Evolutionary conservation across 768 basidiomycete genomes (phyloP).

Genomic region (Kondoa subrosea): DNA sequence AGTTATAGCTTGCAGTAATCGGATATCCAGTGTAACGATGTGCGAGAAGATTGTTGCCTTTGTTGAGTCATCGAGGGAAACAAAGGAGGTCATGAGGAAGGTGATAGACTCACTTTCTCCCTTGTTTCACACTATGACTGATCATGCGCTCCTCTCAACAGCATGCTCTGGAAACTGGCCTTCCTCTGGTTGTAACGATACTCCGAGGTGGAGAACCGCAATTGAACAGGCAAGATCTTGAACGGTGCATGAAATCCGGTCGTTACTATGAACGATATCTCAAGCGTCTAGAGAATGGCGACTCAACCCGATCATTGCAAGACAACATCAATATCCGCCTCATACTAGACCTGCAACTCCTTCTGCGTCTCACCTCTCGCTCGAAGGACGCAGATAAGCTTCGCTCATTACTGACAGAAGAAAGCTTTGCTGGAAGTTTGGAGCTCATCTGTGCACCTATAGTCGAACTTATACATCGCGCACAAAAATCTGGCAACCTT

Average conservation of each 20-base stretch:
- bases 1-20: slow-evolving; percentile 20
- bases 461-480: slow-evolving; percentile 13
- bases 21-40: slow-evolving; percentile 16
- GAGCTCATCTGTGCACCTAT: slow-evolving; percentile 18
- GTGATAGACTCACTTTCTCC: background rate
- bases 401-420: slow-evolving; percentile 18
- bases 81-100: slow-evolving; percentile 19
- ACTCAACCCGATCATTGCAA: background rate
- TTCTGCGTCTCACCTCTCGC: slow-evolving; percentile 11
- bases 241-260: background rate
- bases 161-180: slow-evolving; percentile 14
- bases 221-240: slow-evolving; percentile 1
- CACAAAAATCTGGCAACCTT: slow-evolving; percentile 14
- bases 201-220: slow-evolving; percentile 22
- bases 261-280: slow-evolving; percentile 14
- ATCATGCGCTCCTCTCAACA: background rate
- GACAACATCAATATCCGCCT: slow-evolving; percentile 20
- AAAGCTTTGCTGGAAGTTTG: slow-evolving; percentile 17
- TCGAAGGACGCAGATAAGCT: slow-evolving; percentile 17
- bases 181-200: slow-evolving; percentile 23
- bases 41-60: slow-evolving; percentile 18
- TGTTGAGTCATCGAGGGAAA: slow-evolving; percentile 13
- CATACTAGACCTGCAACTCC: slow-evolving; percentile 19
- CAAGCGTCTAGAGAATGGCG: slow-evolving; percentile 6
- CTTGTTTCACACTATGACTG: background rate